phyloP scores from a whole-genome alignment of 352 stramenopile genomes.

The Globisporangium heterothallicum region DNA sequence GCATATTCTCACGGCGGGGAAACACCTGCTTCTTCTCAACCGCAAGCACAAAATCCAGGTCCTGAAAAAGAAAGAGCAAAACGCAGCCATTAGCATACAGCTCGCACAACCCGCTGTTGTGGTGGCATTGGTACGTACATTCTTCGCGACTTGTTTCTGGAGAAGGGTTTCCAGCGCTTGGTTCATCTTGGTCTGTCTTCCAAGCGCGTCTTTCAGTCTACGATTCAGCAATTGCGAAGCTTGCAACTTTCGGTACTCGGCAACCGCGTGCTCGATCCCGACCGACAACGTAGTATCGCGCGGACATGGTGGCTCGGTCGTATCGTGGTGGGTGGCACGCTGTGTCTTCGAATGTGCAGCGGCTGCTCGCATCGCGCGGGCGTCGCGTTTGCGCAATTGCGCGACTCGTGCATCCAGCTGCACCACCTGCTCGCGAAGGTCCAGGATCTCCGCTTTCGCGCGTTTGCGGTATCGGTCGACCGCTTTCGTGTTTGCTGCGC shows the following conservation, averaged over 20 bases:
- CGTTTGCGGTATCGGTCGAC: background rate
- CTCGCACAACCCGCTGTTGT: no score
- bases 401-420: background rate
- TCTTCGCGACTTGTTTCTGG: background rate
- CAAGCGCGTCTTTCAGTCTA: conserved; percentile 28
- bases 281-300: no score
- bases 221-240: conserved; percentile 32
- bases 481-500: background rate
- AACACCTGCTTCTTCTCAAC: no score
- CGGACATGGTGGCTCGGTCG: no score
- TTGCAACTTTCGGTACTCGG: conserved; percentile 30
- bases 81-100: background rate
- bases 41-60: no score
- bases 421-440: conserved; percentile 2
- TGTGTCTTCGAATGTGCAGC: no score
- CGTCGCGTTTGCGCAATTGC: background rate
- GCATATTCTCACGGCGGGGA: no score
- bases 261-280: conserved; percentile 30
- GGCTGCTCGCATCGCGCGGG: background rate
- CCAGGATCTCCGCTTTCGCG: background rate
- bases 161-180: conserved; percentile 19
- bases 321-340: no score
- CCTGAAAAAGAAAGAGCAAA: no score
- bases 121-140: background rate
- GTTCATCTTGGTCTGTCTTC: conserved; percentile 33